Base-by-base conservation (phyloP, 176 grass and related monocot species). In the Ensete ventricosum region DNA sequence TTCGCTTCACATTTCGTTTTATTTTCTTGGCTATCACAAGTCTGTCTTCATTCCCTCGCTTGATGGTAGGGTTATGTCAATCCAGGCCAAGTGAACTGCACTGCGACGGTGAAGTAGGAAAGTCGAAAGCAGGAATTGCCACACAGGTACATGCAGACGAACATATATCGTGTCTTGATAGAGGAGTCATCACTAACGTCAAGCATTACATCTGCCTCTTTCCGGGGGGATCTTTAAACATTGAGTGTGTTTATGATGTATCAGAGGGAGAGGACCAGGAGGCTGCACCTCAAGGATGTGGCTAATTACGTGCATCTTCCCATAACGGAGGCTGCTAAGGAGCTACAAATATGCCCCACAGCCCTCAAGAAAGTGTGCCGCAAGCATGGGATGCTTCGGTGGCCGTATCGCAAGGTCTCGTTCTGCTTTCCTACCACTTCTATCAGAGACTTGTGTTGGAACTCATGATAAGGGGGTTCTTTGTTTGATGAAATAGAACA, bases 381-480 rank as follows among this genome's bases (percentile, higher is more conserved):
- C 2, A 85, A 67, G 16, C 60, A 75, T 24, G 75, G 79, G 1
- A 29, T 88, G 22, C 0, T 7, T 22, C 78, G 83, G 0, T 92
- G 86, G 89, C 86, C 89, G 8, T 27, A 88, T 63, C 81, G 86
- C 14, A 82, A 83, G 79, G 84, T 90, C 34, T 24, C 67, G 8
- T 9, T 49, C 25, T 9, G 11, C 67, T 2, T 8, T 52, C 9
- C 14, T 53, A 0, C 0, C 21, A 43, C 48, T 14, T 17, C 14
- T 17, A n/a, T 23, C 22, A 16, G 9, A 4, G 21, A 10, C 25
- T 25, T 13, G 9, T 55, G 17, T 63, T 63, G 11, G 11, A 17
- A 62, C 14, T 14, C 13, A 11, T 69, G 50, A 78, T 23, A 13
- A 54, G 43, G 17, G 9, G 17, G 9, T 69, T 20, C 55, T 29